Base-by-base conservation (phyloP, 768 basidiomycete genomes). In the Termitomyces sp. region DNA sequence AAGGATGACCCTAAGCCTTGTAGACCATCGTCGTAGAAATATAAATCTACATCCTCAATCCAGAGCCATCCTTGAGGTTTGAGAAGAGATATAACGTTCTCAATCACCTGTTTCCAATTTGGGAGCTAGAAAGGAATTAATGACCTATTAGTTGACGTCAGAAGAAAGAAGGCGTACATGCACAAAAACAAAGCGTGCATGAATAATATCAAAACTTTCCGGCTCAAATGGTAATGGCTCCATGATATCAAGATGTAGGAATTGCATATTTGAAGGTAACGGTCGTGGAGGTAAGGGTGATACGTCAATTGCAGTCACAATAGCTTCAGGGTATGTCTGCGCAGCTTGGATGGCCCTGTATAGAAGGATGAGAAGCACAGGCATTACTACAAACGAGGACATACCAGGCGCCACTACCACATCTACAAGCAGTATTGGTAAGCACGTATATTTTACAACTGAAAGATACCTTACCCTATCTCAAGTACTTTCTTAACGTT, bases 51-150 rank as follows among this genome's bases (percentile, higher is more conserved):
- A 8, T 61, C 60, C 27, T 61, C 57, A 4, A 61, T 45, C 51
- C 36, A 61, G 11, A 61, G 47, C 57, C 57, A 61, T 18, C 60
- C 57, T 30, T 44, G 33, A 44, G 57, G 53, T 48, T 51, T 61
- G 18, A 61, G 37, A 8, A 58, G 15, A 12, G 60, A 15, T 13
- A 50, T 24, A 3, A 58, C 27, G 5, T 57, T 45, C 48, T 47
- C 44, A 2, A 58, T 20, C 16, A 55, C 30, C n/a, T 31, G 27
- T 6, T 53, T 41, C 52, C 52, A 53, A 41, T 30, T 27, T 4
- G 52, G 52, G 36, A 52, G 51, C 51, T 53, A 53, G 18, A 1
- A 36, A 53, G 24, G 16, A 3, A 24, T 24, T 24, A 8, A 27
- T 12, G 16, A 9, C 7, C 22, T n/a, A 37, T 27, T 18, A 34